Base-by-base conservation (phyloP, 75 land plant genomes). In the Azolla pinnata region DNA sequence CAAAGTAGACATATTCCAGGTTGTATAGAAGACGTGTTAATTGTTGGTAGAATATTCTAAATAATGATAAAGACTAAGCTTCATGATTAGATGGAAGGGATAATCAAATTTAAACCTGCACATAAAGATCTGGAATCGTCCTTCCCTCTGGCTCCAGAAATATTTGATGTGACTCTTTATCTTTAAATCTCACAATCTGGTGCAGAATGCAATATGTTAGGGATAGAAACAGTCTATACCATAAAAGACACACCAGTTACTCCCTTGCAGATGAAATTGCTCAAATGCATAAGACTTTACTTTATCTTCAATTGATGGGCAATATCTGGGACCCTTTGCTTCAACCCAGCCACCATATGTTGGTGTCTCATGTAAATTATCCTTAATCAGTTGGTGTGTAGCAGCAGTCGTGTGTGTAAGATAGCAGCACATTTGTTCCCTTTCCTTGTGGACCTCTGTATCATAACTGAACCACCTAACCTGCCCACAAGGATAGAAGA, bases 341-440 rank as follows among this genome's bases (percentile, higher is more conserved):
- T 92, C 97, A 26, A 92, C 89, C 97, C 97, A 92, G 42, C 97
- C 97, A 24, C 97, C 97, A 82, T 92, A 92, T 48, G 97, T 92
- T 20, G 97, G 97, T 52, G 97, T 92, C 59, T 92, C 95, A 67
- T 84, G 95, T 66, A 92, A 74, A 52, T 92, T 82, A 8, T 88
- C 95, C 49, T 64, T 79, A 33, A 92, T 92, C 38, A 92, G 52
- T 53, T 80, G 57, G 57, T 92, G 97, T 1, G 97, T 92, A 18
- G 53, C 70, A 52, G 81, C 65, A 44, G 97, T 88, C 0, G 97
- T 92, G 25, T 86, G 88, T 57, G 97, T 92, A 32, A 92, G 64
- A 72, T 87, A 92, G 66, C 97, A 92, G 52, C 86, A 84, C 97
- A 88, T 84, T 62, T 92, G 97, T 47, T 88, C 89, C 66, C 91